phyloP scores from a whole-genome alignment of 306 rosid genomes.

The Quercus variabilis region DNA sequence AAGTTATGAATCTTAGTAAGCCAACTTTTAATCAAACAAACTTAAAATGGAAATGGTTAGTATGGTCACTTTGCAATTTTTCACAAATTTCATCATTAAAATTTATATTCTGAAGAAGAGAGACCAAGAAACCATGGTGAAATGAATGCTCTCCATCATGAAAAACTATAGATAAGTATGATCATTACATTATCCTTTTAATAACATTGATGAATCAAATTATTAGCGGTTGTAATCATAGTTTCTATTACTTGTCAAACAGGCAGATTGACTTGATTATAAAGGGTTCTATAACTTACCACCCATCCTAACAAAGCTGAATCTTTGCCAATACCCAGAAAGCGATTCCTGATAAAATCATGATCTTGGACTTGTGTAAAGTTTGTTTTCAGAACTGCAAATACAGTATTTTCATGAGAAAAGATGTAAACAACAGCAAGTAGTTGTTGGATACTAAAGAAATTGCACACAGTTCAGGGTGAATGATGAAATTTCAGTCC shows the following conservation, averaged over 20 bases:
- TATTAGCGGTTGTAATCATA: too few relatives aligned
- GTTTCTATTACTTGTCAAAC: neutral
- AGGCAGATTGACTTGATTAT: neutral
- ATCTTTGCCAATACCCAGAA: slow-evolving; percentile 28
- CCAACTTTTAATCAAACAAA: neutral
- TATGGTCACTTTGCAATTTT: neutral
- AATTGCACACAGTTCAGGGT: neutral
- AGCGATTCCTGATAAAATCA: slow-evolving; percentile 24
- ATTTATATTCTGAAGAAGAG: too few relatives aligned
- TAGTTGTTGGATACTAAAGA: neutral
- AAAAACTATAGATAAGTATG: neutral
- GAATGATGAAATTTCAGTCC: too few relatives aligned
- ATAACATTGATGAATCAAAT: neutral
- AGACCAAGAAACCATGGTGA: too few relatives aligned
- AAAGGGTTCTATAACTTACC: slow-evolving; percentile 18
- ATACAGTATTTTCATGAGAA: neutral
- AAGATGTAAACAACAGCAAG: neutral
- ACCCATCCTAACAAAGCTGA: slow-evolving; percentile 24
- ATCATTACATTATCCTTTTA: neutral
- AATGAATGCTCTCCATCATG: too few relatives aligned
- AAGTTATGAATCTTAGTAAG: neutral
- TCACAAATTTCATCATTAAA: neutral
- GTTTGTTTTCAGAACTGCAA: slow-evolving; percentile 21
- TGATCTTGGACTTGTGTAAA: slow-evolving; percentile 29
- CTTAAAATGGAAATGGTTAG: neutral